A percentile compares a stretch with the other conserved stretches of the same genome.
Evolutionary conservation across 2,329 filamentous ascomycete genomes (phyloP).

Genomic region (Fusarium sambucinum): DNA sequence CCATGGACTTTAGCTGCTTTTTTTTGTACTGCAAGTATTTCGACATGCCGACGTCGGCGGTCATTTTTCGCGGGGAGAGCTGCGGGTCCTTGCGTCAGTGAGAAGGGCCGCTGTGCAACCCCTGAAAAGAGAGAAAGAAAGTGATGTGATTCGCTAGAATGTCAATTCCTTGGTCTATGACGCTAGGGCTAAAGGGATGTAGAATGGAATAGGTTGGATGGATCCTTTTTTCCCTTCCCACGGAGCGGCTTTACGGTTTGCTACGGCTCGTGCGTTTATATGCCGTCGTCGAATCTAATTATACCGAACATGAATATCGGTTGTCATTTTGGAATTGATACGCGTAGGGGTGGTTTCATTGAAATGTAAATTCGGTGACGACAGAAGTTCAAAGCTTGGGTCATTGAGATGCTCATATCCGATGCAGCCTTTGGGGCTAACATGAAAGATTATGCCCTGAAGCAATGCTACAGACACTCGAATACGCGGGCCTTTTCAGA

Average conservation of each 20-base stretch:
- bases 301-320: slow-evolving; percentile 4
- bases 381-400: neutral
- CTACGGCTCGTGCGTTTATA: slow-evolving; percentile 21
- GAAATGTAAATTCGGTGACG: neutral
- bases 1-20: slow-evolving; percentile 21
- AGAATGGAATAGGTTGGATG: neutral
- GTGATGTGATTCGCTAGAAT: slow-evolving; percentile 24
- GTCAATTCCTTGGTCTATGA: slow-evolving; percentile 4
- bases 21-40: slow-evolving; percentile 26
- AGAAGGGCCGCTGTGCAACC: slow-evolving; percentile 21
- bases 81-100: slow-evolving; percentile 31
- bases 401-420: neutral
- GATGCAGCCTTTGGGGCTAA: neutral
- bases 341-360: neutral
- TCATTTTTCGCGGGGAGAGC: slow-evolving; percentile 35
- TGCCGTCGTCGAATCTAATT: neutral
- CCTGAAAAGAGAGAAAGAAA: slow-evolving; percentile 5
- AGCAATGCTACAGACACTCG: neutral
- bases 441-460: neutral
- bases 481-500: no score
- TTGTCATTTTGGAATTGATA: neutral
- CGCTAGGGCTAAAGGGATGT: slow-evolving; percentile 39
- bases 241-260: slow-evolving; percentile 32
- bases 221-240: slow-evolving; percentile 10
- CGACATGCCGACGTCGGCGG: slow-evolving; percentile 46